These are phyloP conservation scores for Tricholoma matsutake DNA, from an alignment of 768 basidiomycete species.

Conservation along the genomic window DNA sequence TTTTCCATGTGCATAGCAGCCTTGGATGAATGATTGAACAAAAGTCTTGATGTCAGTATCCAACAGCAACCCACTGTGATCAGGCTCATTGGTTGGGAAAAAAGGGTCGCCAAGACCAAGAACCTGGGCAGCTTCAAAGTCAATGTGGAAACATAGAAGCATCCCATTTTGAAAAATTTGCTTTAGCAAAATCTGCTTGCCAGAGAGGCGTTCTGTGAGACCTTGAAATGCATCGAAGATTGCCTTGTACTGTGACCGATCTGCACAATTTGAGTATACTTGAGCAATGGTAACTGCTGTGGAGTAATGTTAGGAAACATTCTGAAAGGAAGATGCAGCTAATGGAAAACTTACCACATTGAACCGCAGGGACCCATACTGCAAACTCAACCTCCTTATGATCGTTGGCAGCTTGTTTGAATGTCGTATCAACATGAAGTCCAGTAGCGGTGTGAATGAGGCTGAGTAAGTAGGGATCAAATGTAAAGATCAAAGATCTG, in stretches of 20 bases:
- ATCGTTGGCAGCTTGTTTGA: slow-evolving; percentile 7
- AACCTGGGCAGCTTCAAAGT: slow-evolving; percentile 18
- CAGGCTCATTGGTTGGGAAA: slow-evolving; percentile 15
- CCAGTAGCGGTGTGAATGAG: slow-evolving; percentile 13
- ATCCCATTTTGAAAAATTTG: slow-evolving; percentile 10
- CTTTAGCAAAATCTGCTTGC: slow-evolving; percentile 14
- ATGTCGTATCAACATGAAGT: slow-evolving; percentile 16
- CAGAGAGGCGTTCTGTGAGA: slow-evolving; percentile 10
- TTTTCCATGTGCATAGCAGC: slow-evolving; percentile 12
- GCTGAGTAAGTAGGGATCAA: slow-evolving; percentile 2
- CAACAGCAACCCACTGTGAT: slow-evolving; percentile 13
- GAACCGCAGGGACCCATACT: slow-evolving; percentile 11
- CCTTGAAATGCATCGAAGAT: slow-evolving; percentile 19
- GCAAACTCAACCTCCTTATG: slow-evolving; percentile 20
- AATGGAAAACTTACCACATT: slow-evolving; percentile 10
- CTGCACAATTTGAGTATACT: slow-evolving; percentile 15
- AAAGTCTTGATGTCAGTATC: slow-evolving; percentile 11
- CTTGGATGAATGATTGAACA: slow-evolving; percentile 10
- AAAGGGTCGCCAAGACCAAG: slow-evolving; percentile 15
- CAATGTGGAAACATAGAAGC: slow-evolving; percentile 13
- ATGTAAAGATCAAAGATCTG: slow-evolving; percentile 22
- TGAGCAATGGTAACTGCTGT: slow-evolving; percentile 15
- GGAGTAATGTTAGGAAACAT: not conserved
- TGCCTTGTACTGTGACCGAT: slow-evolving; percentile 10
- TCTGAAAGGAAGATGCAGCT: not conserved